phyloP scores from a whole-genome alignment of 345 rosid genomes.

The Brassica napus region DNA sequence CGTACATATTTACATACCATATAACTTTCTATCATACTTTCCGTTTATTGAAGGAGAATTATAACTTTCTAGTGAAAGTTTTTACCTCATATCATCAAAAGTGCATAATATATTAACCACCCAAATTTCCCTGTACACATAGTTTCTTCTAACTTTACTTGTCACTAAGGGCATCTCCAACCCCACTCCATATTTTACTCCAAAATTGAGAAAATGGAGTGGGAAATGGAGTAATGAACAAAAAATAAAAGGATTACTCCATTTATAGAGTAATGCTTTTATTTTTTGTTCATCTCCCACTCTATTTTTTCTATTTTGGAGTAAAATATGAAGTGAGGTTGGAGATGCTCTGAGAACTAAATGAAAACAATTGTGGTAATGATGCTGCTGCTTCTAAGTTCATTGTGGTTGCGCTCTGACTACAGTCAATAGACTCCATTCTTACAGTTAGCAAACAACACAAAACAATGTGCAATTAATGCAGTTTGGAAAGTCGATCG shows the following conservation, averaged over 20 bases:
- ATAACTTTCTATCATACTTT: background rate
- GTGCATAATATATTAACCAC: background rate
- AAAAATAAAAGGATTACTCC: too few relatives aligned
- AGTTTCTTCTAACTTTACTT: background rate
- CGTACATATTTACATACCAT: too few relatives aligned
- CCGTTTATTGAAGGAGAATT: background rate
- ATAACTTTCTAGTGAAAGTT: background rate
- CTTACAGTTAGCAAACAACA: background rate
- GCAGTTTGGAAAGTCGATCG: background rate
- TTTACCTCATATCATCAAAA: background rate
- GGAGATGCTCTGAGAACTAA: background rate
- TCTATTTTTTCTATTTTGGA: too few relatives aligned
- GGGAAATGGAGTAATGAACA: too few relatives aligned
- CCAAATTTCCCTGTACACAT: background rate
- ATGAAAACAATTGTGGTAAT: background rate
- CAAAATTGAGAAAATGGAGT: too few relatives aligned
- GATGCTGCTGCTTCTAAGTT: background rate
- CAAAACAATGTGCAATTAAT: background rate
- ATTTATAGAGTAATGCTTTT: too few relatives aligned
- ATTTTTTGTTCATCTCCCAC: too few relatives aligned
- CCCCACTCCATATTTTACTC: too few relatives aligned
- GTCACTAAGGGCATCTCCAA: background rate
- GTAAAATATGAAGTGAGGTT: too few relatives aligned
- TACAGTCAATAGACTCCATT: background rate
- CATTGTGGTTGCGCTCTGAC: background rate